These are phyloP conservation scores for Sphaerostilbella broomeana DNA, from an alignment of 2,329 filamentous ascomycete species.

Conservation along the genomic window DNA sequence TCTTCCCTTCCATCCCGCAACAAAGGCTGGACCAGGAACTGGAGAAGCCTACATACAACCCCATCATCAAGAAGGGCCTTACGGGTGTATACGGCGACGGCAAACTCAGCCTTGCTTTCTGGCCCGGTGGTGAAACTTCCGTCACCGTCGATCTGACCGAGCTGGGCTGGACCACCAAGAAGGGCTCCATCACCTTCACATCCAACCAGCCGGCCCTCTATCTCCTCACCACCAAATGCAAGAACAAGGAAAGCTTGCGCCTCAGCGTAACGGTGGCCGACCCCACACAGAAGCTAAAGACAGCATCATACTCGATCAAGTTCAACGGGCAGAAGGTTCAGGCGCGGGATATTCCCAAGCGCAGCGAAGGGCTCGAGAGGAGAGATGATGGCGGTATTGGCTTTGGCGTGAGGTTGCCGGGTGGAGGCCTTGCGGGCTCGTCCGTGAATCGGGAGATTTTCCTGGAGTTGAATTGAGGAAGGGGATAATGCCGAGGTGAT, in stretches of 20 bases:
- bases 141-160: constrained; percentile 14
- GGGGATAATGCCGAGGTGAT: neutral
- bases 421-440: constrained; percentile 16
- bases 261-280: constrained; percentile 16
- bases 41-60: constrained; percentile 10
- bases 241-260: constrained; percentile 4
- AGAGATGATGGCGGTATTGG: constrained; percentile 1
- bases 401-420: constrained; percentile 14
- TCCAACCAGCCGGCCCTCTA: constrained; percentile 16
- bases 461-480: constrained; percentile 4
- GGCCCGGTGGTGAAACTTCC: constrained; percentile 16
- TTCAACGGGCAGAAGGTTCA: constrained; percentile 1
- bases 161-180: constrained; percentile 16
- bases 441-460: constrained; percentile 12
- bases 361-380: constrained; percentile 2
- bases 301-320: constrained; percentile 11
- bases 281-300: constrained; percentile 17
- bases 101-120: constrained; percentile 18
- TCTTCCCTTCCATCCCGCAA: constrained; percentile 16
- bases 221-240: constrained; percentile 11
- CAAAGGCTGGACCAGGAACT: constrained; percentile 12
- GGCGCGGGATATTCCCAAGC: neutral
- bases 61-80: constrained; percentile 15
- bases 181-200: constrained; percentile 14
- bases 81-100: constrained; percentile 15